Conservation (phyloP, 2,329 filamentous ascomycete genomes). For the Penicillium thymicola region DNA sequence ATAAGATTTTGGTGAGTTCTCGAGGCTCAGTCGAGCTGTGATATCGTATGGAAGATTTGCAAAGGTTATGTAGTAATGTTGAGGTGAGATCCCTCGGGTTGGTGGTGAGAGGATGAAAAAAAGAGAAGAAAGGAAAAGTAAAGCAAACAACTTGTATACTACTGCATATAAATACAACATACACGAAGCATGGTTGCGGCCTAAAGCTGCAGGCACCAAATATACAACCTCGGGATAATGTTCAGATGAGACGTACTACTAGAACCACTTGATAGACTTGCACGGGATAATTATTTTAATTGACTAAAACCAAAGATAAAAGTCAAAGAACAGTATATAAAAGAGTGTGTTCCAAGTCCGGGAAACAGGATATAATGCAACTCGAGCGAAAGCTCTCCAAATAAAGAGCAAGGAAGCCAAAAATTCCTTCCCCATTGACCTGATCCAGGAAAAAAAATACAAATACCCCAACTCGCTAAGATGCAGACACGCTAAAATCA, state of each 20-base stretch:
- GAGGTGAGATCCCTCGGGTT: neutral
- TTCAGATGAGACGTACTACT: neutral
- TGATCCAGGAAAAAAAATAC: neutral
- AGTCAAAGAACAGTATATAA: neutral
- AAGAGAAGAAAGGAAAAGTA: too few relatives aligned
- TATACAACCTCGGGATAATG: neutral
- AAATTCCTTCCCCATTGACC: neutral
- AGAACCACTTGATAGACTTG: neutral
- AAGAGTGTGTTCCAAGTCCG: neutral
- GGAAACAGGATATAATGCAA: slow-evolving; percentile 7
- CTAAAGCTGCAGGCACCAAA: neutral
- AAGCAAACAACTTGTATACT: too few relatives aligned
- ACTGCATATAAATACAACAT: too few relatives aligned
- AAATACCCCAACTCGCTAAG: slow-evolving; percentile 1
- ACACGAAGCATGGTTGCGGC: neutral
- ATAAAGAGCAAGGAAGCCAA: neutral
- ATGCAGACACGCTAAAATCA: slow-evolving; percentile 8
- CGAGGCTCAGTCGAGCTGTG: too few relatives aligned
- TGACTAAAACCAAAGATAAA: neutral
- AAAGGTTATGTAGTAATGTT: too few relatives aligned
- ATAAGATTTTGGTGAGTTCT: too few relatives aligned
- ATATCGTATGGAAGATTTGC: too few relatives aligned
- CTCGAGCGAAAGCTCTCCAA: neutral
- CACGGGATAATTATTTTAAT: neutral
- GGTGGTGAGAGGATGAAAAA: neutral